Evolutionary conservation across 2,329 filamentous ascomycete species (phyloP), one percentile per base, ranked within the genome.

Genomic region (Ilyonectria mors-panacis): DNA sequence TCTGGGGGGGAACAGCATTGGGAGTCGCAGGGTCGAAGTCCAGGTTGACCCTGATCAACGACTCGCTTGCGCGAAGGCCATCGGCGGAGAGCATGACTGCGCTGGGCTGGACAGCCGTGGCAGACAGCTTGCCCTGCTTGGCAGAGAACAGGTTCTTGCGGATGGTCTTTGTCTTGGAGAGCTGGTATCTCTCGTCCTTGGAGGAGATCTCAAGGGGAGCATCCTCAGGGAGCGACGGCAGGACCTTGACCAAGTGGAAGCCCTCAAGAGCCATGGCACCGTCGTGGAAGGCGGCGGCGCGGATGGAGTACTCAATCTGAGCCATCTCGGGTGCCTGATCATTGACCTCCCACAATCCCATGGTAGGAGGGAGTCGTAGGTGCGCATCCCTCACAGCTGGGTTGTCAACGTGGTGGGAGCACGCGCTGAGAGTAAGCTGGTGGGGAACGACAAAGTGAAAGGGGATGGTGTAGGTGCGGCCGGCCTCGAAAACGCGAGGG

Each of bases 401-500:
- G 45, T 81, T 81, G 45, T 81, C 78, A 60, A 84, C 81, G 30
- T 76, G 71, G 79, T 89, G 87, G 72, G 80, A 85, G 81, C 88
- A 90, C 19, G 87, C 86, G 65, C 83, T 84, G 56, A 89, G 80
- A 19, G 87, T 89, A 66, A 90, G 84, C 60, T 88, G 84, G 70
- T 82, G 81, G n/a, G 88, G 88, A 17, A 90, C 83, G 65, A 89
- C 84, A 70, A 90, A 90, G 79, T 87, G 79, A 80, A 90, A 88
- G n/a, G 87, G 87, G 26, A 90, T 77, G 15, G 74, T 82, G 77
- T 88, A 87, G 28, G 81, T 82, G 69, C 77, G 76, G 2, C 83
- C 85, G n/a, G 82, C 80, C 76, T 85, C 79, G 66, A 89, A 85
- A 33, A 87, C 73, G 37, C 83, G 79, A 21, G 83, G 79, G 8